Evolutionary conservation across 1,139 yeast species (phyloP), one percentile per base, ranked within the genome.

Genomic region (Pichia sp.): DNA sequence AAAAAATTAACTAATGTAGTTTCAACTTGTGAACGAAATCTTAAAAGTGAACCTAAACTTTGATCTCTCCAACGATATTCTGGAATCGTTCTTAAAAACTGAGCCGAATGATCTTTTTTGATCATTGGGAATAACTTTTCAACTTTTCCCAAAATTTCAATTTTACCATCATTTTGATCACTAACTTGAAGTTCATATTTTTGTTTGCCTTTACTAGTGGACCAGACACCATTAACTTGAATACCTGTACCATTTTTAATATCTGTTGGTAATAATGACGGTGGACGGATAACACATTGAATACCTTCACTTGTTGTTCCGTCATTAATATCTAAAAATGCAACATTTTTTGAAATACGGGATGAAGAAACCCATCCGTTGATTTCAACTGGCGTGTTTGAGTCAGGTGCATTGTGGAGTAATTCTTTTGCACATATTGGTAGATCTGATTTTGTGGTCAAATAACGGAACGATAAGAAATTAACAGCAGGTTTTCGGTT

Each of bases 331-430:
- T 88, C 96, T 7, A 89, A 71, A 63, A 92, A 92, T 1, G 89
- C 86, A 11, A 86, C 75, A 48, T 81, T 84, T 62, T 88, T 89
- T 61, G 87, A 76, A 38, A 74, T 67, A 48, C 96, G 74, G 3
- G 86, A 75, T 0, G 90, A 76, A 51, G 79, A 79, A 35, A 92
- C 75, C 81, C 94, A 90, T 5, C 97, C 97, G 36, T 67, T 60
- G 7, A 74, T 60, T 7, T 64, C 58, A 5, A 71, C 65, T 7
- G 39, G 8, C 0, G 65, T 44, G 28, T 60, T 50, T 4, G 53
- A 31, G 2, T 44, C 29, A 1, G 76, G 75, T 1, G 75, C 73
- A 8, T 56, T 43, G 1, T 50, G 34, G 18, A 71, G 57, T 9
- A 75, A 56, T 38, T 69, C 68, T 40, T 62, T 66, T 28, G 74